phyloP scores from a whole-genome alignment of 1,284 basidiomycete genomes.

The Sanguinoderma infundibulare region DNA sequence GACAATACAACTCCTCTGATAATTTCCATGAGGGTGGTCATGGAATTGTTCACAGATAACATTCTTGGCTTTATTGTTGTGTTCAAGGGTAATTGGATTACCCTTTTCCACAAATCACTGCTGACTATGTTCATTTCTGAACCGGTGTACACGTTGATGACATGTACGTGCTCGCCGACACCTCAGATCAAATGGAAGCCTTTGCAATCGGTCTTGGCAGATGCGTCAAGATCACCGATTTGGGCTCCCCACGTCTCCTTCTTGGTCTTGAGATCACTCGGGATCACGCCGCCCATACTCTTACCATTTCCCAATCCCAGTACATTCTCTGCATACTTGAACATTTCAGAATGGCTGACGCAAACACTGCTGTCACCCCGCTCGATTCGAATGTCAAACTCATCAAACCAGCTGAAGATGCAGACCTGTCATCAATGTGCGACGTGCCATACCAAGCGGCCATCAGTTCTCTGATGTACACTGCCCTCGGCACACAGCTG shows the following conservation, averaged over 20 bases:
- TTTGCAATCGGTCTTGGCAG: conserved; percentile 15
- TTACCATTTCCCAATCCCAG: conserved; percentile 29
- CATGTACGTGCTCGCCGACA: conserved; percentile 16
- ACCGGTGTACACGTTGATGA: conserved; percentile 32
- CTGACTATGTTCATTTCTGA: no score
- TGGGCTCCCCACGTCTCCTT: conserved; percentile 25
- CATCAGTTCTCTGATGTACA: conserved; percentile 39
- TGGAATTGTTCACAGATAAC: no score
- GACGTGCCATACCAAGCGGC: conserved; percentile 27
- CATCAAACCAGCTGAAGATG: conserved; percentile 3
- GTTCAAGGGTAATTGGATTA: no score
- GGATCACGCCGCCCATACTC: conserved; percentile 29
- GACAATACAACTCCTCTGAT: no score
- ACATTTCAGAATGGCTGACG: conserved; percentile 19
- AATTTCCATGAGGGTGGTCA: no score
- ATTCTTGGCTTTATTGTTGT: no score
- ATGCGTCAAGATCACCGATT: conserved; percentile 31
- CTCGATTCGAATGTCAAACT: conserved; percentile 23
- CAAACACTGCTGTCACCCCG: conserved; percentile 22
- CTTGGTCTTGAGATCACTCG: conserved; percentile 33
- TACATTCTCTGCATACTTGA: conserved; percentile 31
- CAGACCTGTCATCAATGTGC: conserved; percentile 22
- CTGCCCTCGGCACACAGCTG: conserved; percentile 31
- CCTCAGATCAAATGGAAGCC: neutral
- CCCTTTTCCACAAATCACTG: no score